A percentile compares a stretch with the other conserved stretches of the same genome.
Conservation (phyloP, 1,139 yeast genomes). For the Geotrichum carabidarum region DNA sequence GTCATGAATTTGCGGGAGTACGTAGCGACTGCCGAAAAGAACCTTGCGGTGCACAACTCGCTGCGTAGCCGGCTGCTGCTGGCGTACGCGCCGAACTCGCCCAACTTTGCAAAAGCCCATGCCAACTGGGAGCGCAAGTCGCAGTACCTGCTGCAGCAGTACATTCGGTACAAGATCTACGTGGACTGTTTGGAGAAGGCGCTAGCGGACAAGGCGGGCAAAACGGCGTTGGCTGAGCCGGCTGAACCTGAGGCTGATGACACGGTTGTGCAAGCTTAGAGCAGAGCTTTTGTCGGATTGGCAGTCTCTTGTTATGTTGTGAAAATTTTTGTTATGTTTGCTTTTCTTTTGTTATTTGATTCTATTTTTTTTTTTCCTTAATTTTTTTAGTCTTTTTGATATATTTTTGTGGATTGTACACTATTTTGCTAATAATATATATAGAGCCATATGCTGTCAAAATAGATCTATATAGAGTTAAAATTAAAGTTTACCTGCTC, state of each 20-base stretch:
- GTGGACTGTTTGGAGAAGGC: constrained; percentile 30
- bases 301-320: background rate
- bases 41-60: constrained; percentile 32
- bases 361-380: background rate
- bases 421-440: no score
- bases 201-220: constrained; percentile 19
- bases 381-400: no score
- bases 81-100: constrained; percentile 29
- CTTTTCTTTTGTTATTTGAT: background rate
- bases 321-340: background rate
- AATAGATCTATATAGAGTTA: no score
- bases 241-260: no score
- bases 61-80: constrained; percentile 26
- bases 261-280: no score
- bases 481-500: no score
- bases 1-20: constrained; percentile 28
- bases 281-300: background rate
- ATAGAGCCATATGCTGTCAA: no score
- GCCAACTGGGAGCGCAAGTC: constrained; percentile 36
- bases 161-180: constrained; percentile 31
- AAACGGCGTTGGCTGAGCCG: background rate
- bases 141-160: constrained; percentile 34
- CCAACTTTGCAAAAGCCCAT: constrained; percentile 31
- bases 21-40: constrained; percentile 29
- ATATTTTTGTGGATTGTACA: background rate